phyloP scores from a whole-genome alignment of 2,329 filamentous ascomycete species.

The Venturia aucupariae region DNA sequence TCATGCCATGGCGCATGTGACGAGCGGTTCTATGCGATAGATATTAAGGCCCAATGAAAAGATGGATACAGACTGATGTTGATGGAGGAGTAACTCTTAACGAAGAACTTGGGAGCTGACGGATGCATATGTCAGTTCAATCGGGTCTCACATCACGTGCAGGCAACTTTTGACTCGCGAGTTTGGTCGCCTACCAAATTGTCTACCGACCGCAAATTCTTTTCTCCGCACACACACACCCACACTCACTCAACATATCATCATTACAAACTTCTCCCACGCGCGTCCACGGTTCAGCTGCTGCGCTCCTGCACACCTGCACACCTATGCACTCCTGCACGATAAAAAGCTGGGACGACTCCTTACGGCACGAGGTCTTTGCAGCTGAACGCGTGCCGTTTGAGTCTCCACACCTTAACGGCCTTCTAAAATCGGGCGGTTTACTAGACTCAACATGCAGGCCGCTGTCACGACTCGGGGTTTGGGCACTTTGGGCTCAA shows the following conservation, averaged over 20 bases:
- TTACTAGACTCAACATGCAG: slow-evolving; percentile 1
- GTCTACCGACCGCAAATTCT: no score
- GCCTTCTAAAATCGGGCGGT: neutral
- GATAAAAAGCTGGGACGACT: neutral
- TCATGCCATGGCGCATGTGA: neutral
- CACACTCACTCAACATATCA: neutral
- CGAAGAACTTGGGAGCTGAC: no score
- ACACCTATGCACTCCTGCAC: neutral
- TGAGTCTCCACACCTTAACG: neutral
- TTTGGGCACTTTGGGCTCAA: neutral
- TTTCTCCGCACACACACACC: neutral
- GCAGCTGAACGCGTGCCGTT: neutral
- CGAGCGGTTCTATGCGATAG: neutral
- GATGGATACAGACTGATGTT: neutral
- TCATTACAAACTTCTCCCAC: neutral
- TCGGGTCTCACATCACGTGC: neutral
- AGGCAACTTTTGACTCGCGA: neutral
- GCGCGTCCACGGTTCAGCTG: neutral
- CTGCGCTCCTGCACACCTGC: no score
- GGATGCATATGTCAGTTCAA: no score
- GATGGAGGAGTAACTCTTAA: neutral
- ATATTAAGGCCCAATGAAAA: neutral
- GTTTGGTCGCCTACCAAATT: neutral
- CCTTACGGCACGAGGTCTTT: neutral
- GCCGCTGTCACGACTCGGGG: neutral